phyloP scores from a whole-genome alignment of 768 basidiomycete species.

The Gloeophyllum trabeum region DNA sequence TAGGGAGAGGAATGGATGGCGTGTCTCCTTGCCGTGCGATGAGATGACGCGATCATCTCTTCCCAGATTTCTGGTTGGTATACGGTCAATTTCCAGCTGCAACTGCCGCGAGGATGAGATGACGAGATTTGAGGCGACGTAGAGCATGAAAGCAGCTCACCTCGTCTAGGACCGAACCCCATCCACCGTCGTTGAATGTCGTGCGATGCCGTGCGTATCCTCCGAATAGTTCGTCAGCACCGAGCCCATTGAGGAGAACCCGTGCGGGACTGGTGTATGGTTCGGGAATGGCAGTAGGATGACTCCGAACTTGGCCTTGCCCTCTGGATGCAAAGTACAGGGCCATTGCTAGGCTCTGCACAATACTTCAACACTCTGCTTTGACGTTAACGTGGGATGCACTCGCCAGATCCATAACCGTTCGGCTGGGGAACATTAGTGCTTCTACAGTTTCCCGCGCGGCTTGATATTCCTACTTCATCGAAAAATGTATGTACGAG shows the following conservation, averaged over 20 bases:
- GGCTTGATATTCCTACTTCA: conserved; percentile 50
- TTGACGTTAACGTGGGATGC: background rate
- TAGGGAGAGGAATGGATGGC: conserved; percentile 86
- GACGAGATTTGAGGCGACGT: conserved; percentile 4
- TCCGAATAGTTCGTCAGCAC: conserved; percentile 91
- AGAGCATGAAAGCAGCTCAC: conserved; percentile 23
- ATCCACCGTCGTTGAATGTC: conserved; percentile 55
- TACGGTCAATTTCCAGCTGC: conserved; percentile 79
- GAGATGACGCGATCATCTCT: conserved; percentile 93
- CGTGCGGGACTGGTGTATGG: conserved; percentile 66
- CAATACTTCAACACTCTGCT: background rate
- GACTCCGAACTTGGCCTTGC: conserved; percentile 40
- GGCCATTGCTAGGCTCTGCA: conserved; percentile 82
- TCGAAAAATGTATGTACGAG: too few relatives aligned
- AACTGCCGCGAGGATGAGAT: too few relatives aligned
- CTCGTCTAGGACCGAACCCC: conserved; percentile 74
- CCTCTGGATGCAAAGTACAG: conserved; percentile 90
- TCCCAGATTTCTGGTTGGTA: conserved; percentile 84
- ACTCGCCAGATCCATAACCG: conserved; percentile 86
- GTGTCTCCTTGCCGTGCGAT: conserved; percentile 82
- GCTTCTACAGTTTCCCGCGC: conserved; percentile 46
- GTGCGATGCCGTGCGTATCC: conserved; percentile 87
- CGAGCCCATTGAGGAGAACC: conserved; percentile 84
- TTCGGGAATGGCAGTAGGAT: conserved; percentile 21
- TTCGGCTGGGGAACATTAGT: conserved; percentile 68